Base-by-base conservation (phyloP, 2,329 filamentous ascomycete genomes). In the Talaromyces albobiverticillius region DNA sequence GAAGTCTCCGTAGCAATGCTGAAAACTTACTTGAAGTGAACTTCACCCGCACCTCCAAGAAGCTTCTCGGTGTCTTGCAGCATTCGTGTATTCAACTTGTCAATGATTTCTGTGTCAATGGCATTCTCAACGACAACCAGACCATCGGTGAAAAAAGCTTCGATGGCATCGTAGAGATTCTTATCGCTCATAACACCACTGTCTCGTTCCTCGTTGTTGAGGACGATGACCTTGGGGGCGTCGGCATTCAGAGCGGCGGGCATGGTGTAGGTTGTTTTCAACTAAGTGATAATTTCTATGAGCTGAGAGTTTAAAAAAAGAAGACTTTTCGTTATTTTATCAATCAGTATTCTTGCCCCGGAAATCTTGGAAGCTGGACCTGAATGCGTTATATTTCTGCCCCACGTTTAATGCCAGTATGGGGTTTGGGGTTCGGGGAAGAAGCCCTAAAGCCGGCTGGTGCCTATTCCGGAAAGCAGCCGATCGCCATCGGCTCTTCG, bases 31-130 rank as follows among this genome's bases (percentile, higher is more conserved):
- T 31, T 51, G 25, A 51, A 51, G 10, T 31, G 36, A 2, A 42
- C 16, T 16, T 51, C 31, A 2, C 47, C 47, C 18, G 36, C 38
- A 1, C 47, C 47, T 29, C 34, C 25, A 29, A 51, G 36, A 14
- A 51, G 26, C 20, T 51, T 51, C 9, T 51, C 20, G n/a, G 47
- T 51, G 18, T 51, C 47, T 42, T 51, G 47, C 36, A 51, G 25
- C 47, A 51, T 51, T 40, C 47, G 41, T n/a, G 41, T 23, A 31
- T 51, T 51, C 23, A 51, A 31, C 3, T 51, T 51, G 36, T 51
- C 47, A 23, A 51, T 42, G 14, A 51, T 42, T 20, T 9, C 29
- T 13, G 20, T 22, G 26, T 51, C 36, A 7, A 51, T 51, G 10
- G 47, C 47, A 51, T 51, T 51, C 11, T 51, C 47, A 16, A 51